Base-by-base conservation (phyloP, 768 basidiomycete genomes). In the Trametes coccinea region DNA sequence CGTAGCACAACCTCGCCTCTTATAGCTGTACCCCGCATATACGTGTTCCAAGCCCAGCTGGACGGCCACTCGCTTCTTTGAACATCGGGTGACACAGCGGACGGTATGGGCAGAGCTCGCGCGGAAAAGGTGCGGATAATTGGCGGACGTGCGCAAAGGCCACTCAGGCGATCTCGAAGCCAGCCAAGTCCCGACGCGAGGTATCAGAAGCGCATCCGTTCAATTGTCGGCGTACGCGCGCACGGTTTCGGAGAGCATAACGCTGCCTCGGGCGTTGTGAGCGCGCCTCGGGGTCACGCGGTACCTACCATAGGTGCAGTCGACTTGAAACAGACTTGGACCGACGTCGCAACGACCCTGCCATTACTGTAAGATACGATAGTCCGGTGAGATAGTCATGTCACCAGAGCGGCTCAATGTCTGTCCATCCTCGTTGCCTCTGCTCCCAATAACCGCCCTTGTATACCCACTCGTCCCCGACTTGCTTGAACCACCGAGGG, bases 361-460 rank as follows among this genome's bases (percentile, higher is more conserved):
- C 55, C 44, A 62, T 57, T 53, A 54, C 27, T 48, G 56, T 62
- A 58, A 62, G 61, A 50, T 62, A 58, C 50, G 45, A 41, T 57
- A 53, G 45, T 40, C 55, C 61, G 41, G 55, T 53, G 40, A 48
- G 45, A 59, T 55, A 46, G 22, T 50, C 56, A 53, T 53, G 64
- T 85, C 77, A 92, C 90, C 90, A 92, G 41, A 92, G 76, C 10
- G 84, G 74, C 57, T 79, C 74, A 47, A 83, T 73, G 48, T 74
- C 78, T 67, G 83, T 84, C 90, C 89, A 93, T 44, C 84, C 81
- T 49, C 75, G 79, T 53, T 79, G 78, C 65, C 89, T 81, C 37
- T 82, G 80, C 67, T 94, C 92, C 92, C 92, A 94, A 70, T 94
- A 94, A 14, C 88, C 90, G 41, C 93, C 92, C 22, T 66, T 72